Evolutionary conservation across 1,139 yeast species (phyloP).

Genomic region (Geotrichum bryndzae): DNA sequence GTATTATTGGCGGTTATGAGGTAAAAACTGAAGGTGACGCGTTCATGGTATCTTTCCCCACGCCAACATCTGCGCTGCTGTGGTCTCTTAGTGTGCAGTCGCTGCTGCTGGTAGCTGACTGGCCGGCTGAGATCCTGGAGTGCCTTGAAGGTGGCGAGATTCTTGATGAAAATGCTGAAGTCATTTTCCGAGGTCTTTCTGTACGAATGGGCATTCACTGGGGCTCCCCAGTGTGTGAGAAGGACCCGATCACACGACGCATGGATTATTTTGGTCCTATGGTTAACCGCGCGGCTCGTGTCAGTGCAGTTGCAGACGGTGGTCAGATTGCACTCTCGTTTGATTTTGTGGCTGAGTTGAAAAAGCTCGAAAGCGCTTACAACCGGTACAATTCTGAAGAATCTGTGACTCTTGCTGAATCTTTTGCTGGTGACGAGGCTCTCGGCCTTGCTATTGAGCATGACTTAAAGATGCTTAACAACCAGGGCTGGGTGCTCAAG

Average conservation of each 20-base stretch:
- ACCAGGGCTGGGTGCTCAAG: constrained; percentile 62
- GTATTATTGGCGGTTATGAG: constrained; percentile 94
- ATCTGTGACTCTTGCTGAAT: constrained; percentile 43
- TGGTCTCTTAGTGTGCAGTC: constrained; percentile 96
- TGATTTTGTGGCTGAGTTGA: constrained; percentile 71
- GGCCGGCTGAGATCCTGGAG: constrained; percentile 92
- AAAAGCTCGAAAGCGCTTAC: constrained; percentile 51
- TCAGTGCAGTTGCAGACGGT: constrained; percentile 93
- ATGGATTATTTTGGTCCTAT: constrained; percentile 99
- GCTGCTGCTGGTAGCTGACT: constrained; percentile 74
- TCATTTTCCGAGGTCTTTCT: constrained; percentile 78
- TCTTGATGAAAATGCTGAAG: constrained; percentile 54
- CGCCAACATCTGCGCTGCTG: constrained; percentile 79
- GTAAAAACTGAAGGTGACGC: constrained; percentile 99
- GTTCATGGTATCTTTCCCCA: constrained; percentile 95
- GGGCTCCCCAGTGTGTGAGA: constrained; percentile 96
- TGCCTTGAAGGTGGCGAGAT: constrained; percentile 81
- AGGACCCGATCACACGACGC: constrained; percentile 88
- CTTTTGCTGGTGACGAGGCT: constrained; percentile 54
- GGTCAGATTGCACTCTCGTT: constrained; percentile 90
- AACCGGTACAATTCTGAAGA: constrained; percentile 40
- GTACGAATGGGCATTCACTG: constrained; percentile 98
- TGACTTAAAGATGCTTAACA: constrained; percentile 61
- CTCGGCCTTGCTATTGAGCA: constrained; percentile 61
- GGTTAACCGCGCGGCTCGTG: constrained; percentile 93